Conservation (phyloP, 176 grass and related monocot genomes). For the Oryza glumipatula region DNA sequence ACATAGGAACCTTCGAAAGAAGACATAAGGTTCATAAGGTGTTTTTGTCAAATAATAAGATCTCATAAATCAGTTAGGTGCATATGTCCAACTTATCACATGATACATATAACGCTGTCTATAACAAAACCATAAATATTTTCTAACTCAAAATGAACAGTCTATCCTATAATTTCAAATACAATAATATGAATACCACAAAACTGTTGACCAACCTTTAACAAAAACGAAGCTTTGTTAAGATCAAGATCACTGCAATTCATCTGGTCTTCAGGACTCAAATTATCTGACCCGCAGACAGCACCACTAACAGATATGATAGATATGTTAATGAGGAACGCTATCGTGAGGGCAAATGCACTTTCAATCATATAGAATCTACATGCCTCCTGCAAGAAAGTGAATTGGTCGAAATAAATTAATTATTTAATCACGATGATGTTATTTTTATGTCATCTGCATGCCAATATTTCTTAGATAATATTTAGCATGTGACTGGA, state of each 20-base stretch:
- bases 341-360: conserved; percentile 89
- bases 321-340: conserved; percentile 97
- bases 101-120: not conserved
- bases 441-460: not conserved
- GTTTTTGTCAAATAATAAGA: conserved; percentile 22
- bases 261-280: conserved; percentile 72
- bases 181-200: not conserved
- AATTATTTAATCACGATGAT: conserved; percentile 10
- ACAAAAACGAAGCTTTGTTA: conserved; percentile 96
- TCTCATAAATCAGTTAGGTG: not conserved
- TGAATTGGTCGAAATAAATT: conserved; percentile 29
- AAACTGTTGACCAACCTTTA: conserved; percentile 62
- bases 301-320: conserved; percentile 94
- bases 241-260: conserved; percentile 90
- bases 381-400: conserved; percentile 81
- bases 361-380: conserved; percentile 97
- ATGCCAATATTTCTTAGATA: conserved; percentile 4
- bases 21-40: not conserved
- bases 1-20: not conserved
- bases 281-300: conserved; percentile 76
- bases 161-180: not conserved
- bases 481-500: not conserved
- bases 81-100: not conserved
- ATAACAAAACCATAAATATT: not conserved
- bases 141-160: conserved; percentile 12